Percentiles rank a stretch among this genome's conserved stretches.
Evolutionary conservation across 495 filamentous ascomycete species (phyloP).

Genomic region (Podospora comata): DNA sequence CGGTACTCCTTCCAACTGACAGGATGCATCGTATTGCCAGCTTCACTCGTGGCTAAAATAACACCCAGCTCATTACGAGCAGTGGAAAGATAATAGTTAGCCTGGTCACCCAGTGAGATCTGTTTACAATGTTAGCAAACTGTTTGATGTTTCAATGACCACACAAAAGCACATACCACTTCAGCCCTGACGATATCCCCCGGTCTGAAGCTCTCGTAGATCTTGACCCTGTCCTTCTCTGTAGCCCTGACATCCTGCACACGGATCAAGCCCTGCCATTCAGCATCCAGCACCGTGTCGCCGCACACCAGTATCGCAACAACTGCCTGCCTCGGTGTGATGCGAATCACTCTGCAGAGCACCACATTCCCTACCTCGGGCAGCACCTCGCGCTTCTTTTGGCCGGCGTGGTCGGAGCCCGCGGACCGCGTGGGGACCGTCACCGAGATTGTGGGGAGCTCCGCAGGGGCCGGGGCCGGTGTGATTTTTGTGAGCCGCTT

Average conservation of each 20-base stretch:
- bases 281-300: slow-evolving; percentile 58
- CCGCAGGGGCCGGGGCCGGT: slow-evolving; percentile 30
- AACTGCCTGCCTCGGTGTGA: slow-evolving; percentile 75
- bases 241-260: slow-evolving; percentile 90
- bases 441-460: slow-evolving; percentile 42
- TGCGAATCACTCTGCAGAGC: slow-evolving; percentile 78
- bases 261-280: slow-evolving; percentile 61
- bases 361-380: slow-evolving; percentile 77
- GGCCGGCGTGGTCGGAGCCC: slow-evolving; percentile 27
- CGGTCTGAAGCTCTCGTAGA: slow-evolving; percentile 86
- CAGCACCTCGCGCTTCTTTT: slow-evolving; percentile 64
- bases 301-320: slow-evolving; percentile 78
- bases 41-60: slow-evolving; percentile 87
- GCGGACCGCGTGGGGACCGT: slow-evolving; percentile 21
- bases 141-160: too few relatives aligned
- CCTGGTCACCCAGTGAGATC: slow-evolving; percentile 89
- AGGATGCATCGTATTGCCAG: slow-evolving; percentile 84
- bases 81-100: slow-evolving; percentile 88
- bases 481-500: slow-evolving; percentile 56
- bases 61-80: slow-evolving; percentile 89
- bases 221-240: slow-evolving; percentile 90
- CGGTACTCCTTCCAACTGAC: slow-evolving; percentile 92
- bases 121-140: slow-evolving; percentile 27
- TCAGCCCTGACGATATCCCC: slow-evolving; percentile 89
- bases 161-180: slow-evolving; percentile 56